Evolutionary conservation across 257 asterid species (phyloP).

Genomic region (Rhazya stricta): DNA sequence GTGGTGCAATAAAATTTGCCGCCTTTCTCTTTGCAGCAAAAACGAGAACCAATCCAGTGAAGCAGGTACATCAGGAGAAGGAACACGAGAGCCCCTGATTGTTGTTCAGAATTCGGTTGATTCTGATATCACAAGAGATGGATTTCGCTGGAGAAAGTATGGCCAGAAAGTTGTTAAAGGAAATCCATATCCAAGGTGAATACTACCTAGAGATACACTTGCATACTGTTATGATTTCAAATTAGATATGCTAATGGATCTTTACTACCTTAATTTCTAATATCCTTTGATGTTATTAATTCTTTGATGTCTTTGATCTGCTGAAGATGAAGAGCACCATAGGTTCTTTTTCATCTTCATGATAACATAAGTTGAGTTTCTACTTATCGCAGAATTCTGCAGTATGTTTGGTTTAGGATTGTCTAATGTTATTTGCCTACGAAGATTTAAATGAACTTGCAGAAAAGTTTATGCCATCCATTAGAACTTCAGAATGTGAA

Average conservation of each 20-base stretch:
- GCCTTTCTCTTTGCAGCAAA: constrained; percentile 39
- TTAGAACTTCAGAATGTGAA: neutral
- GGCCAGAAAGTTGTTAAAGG: constrained; percentile 90
- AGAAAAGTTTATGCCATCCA: neutral
- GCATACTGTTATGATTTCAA: neutral
- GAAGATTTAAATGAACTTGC: neutral
- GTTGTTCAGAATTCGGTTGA: constrained; percentile 36
- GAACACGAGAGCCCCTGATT: constrained; percentile 28
- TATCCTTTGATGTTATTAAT: too few species aligned
- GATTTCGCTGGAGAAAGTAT: constrained; percentile 90
- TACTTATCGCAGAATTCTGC: neutral
- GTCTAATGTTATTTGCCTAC: neutral
- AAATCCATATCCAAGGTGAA: constrained; percentile 70
- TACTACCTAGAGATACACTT: neutral
- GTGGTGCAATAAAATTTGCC: neutral
- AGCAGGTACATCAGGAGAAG: constrained; percentile 31
- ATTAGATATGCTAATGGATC: neutral
- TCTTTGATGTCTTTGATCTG: neutral
- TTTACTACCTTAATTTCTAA: neutral
- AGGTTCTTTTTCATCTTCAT: neutral
- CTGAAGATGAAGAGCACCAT: neutral
- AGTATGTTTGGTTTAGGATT: neutral
- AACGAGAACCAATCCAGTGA: constrained; percentile 23
- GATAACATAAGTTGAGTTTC: neutral
- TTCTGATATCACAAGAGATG: constrained; percentile 46